phyloP scores from a whole-genome alignment of 2,329 filamentous ascomycete species.

The Aspergillaceae sp. region DNA sequence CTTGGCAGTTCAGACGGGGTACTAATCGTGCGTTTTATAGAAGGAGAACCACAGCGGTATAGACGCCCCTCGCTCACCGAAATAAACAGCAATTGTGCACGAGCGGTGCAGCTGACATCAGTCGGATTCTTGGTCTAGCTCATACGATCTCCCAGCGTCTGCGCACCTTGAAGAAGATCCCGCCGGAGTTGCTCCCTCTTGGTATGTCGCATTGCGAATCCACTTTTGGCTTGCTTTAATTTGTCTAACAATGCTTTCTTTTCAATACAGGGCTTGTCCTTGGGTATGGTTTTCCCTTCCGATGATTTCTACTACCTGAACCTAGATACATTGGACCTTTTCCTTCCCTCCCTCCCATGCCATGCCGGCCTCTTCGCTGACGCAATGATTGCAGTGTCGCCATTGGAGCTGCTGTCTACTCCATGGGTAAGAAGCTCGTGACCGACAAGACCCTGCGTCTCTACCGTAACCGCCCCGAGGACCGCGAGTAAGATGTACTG shows the following conservation, averaged over 20 bases:
- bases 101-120: not conserved
- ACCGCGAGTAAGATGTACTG: conserved; percentile 33
- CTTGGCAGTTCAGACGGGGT: conserved; percentile 14
- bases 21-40: conserved; percentile 41
- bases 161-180: conserved; percentile 79
- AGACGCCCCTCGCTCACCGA: conserved; percentile 10
- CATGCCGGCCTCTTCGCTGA: conserved; percentile 14
- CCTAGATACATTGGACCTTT: conserved; percentile 9
- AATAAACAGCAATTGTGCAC: not conserved
- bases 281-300: conserved; percentile 49
- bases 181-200: conserved; percentile 87
- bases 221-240: conserved; percentile 3
- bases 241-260: conserved; percentile 20
- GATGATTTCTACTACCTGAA: not conserved
- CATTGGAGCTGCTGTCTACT: conserved; percentile 72
- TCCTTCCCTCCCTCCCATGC: conserved; percentile 2
- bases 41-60: conserved; percentile 58
- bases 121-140: conserved; percentile 46
- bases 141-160: conserved; percentile 96
- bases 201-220: conserved; percentile 50
- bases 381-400: conserved; percentile 45
- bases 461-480: conserved; percentile 54
- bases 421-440: conserved; percentile 68
- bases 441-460: conserved; percentile 91
- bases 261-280: conserved; percentile 65